These are phyloP conservation scores for Suillus ampliporus DNA, from an alignment of 768 basidiomycete genomes.

Conservation along the genomic window DNA sequence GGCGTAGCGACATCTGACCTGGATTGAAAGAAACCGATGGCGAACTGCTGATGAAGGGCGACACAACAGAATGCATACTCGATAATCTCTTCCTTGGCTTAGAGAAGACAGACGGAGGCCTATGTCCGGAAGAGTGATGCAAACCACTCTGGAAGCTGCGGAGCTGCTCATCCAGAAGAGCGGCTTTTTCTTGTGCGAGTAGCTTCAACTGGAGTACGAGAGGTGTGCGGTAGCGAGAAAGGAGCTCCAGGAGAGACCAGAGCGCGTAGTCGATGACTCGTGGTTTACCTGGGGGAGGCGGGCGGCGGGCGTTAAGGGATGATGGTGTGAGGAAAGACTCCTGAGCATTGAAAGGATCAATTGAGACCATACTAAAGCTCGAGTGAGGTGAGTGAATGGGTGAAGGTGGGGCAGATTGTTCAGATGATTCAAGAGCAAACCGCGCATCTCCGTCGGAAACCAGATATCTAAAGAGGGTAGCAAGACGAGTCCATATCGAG, in stretches of 20 bases:
- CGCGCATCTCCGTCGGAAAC: constrained; percentile 63
- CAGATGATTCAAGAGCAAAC: constrained; percentile 56
- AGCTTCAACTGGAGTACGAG: constrained; percentile 69
- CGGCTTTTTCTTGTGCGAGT: constrained; percentile 68
- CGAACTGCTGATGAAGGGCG: constrained; percentile 53
- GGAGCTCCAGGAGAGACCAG: constrained; percentile 74
- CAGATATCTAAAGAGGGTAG: constrained; percentile 52
- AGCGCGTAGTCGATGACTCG: constrained; percentile 72
- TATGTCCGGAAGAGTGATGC: constrained; percentile 42
- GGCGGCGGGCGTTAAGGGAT: constrained; percentile 11
- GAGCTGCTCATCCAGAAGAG: constrained; percentile 58
- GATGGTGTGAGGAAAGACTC: constrained; percentile 9
- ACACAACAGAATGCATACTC: constrained; percentile 30
- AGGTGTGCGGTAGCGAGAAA: constrained; percentile 66
- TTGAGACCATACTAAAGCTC: constrained; percentile 35
- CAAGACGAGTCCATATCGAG: constrained; percentile 70
- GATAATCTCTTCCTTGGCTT: constrained; percentile 58
- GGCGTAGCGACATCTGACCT: constrained; percentile 3
- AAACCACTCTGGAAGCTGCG: constrained; percentile 32
- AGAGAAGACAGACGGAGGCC: constrained; percentile 60
- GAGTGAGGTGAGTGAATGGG: constrained; percentile 57
- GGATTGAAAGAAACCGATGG: background rate
- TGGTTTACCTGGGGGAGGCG: constrained; percentile 43
- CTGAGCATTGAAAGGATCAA: constrained; percentile 15
- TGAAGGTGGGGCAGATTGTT: constrained; percentile 54